Evolutionary conservation across 2,329 filamentous ascomycete species (phyloP), one percentile per base, ranked within the genome.

Genomic region (Ceratocystis cacaofunesta): DNA sequence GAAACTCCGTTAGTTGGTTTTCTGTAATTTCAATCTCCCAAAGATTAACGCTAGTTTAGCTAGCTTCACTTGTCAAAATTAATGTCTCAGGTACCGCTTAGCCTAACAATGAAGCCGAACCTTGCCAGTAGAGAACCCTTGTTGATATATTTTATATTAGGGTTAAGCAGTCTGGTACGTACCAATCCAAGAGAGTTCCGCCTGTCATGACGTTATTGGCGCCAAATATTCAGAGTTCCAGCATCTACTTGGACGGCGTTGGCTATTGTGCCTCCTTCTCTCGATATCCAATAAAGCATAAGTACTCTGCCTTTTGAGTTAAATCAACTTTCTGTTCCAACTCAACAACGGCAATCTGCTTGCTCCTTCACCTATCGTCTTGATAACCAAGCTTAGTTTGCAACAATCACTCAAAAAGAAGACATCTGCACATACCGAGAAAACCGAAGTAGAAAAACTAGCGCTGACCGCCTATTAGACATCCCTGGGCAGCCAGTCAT

Each of bases 1-100:
- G 32, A 7, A n/a, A 17, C 25, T 50, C 7, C 28, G 30, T 30
- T 57, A 17, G 17, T 30, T 58, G 7, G n/a, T 28, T 58, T n/a
- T 32, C 28, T 36, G 5, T 58, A 58, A 58, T 36, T 17, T 58
- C 55, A 58, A 58, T 58, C 30, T 58, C 28, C 55, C 25, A 58
- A 17, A 32, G 28, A n/a, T 30, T n/a, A n/a, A 30, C 55, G 28
- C 55, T 58, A 58, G 15, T 58, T 58, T 32, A 58, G 55, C 55
- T 58, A 58, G 55, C 55, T 58, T 58, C 55, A 58, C 28, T 58
- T 58, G 55, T 58, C 55, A 58, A 58, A 28, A 58, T 36, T 58
- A 58, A 30, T 58, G 55, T 58, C 55, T 58, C 55, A 58, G 55
- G 55, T 58, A 58, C 55, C 28, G 32, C 55, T 58, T 58, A 30